Evolutionary conservation across 1,139 yeast species (phyloP).

Genomic region (Nakaseomyces kungkrabaensis): DNA sequence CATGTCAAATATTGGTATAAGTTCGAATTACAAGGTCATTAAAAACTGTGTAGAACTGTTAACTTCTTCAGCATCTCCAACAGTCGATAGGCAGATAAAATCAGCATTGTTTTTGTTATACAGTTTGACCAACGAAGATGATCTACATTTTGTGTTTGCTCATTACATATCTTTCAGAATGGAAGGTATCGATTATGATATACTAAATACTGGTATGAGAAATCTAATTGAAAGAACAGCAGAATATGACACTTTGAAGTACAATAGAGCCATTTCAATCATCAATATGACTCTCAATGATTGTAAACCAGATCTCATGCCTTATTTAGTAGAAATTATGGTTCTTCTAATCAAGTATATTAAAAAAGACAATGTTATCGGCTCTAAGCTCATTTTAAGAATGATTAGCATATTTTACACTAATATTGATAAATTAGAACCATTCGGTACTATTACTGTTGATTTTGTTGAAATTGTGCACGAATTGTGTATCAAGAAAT

Average conservation of each 20-base stretch:
- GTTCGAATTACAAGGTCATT: not conserved
- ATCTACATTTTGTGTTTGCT: constrained; percentile 25
- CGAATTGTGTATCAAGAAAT: constrained; percentile 36
- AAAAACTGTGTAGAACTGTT: not conserved
- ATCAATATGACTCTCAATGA: constrained; percentile 7
- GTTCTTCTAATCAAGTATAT: constrained; percentile 16
- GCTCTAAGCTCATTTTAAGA: constrained; percentile 18
- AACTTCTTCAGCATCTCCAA: not conserved
- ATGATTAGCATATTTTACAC: constrained; percentile 24
- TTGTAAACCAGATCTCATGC: no score
- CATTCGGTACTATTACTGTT: no score
- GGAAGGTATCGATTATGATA: constrained; percentile 10
- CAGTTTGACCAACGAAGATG: constrained; percentile 18
- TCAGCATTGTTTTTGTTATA: constrained; percentile 29
- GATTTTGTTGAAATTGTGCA: constrained; percentile 16
- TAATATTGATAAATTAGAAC: constrained; percentile 7
- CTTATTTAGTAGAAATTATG: constrained; percentile 17
- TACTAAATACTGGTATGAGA: constrained; percentile 9
- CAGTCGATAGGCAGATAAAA: constrained; percentile 12
- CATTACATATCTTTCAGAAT: constrained; percentile 29
- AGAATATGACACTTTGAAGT: constrained; percentile 5
- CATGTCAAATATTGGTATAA: not conserved
- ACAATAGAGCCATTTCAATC: constrained; percentile 16
- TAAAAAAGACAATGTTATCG: constrained; percentile 15
- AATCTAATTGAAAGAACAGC: not conserved